Evolutionary conservation across 2,329 filamentous ascomycete genomes (phyloP).

Genomic region (Aspergillus sp.): DNA sequence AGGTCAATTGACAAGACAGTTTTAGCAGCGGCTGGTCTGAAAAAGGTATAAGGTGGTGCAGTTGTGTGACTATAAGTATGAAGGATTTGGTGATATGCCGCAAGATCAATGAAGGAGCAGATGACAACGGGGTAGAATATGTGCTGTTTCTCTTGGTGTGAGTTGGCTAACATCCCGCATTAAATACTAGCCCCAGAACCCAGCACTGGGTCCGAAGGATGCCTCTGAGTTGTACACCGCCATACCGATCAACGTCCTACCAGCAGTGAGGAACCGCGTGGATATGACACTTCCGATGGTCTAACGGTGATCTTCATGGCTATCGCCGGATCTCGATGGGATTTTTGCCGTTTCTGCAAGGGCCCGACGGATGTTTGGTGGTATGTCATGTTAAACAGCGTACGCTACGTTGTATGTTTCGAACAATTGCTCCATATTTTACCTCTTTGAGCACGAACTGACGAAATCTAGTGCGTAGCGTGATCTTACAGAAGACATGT

Average conservation of each 20-base stretch:
- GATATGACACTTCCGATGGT: conserved; percentile 15
- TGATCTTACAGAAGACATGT: not conserved
- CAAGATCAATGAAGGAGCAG: not conserved
- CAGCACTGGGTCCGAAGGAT: conserved; percentile 7
- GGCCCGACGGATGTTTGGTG: conserved; percentile 22
- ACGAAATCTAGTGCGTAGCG: not conserved
- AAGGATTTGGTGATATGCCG: too few relatives aligned
- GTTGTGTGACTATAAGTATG: not conserved
- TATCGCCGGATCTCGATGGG: conserved; percentile 15
- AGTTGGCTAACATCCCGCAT: conserved; percentile 10
- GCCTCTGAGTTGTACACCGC: conserved; percentile 23
- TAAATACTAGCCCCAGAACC: conserved; percentile 16
- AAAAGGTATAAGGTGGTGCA: not conserved
- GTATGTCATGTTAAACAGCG: conserved; percentile 20
- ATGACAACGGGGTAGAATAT: not conserved
- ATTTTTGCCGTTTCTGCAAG: conserved; percentile 22
- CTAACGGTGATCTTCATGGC: conserved; percentile 11
- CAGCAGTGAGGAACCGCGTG: conserved; percentile 21
- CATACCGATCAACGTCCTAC: conserved; percentile 17
- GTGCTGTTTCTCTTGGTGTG: not conserved
- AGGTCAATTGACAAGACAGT: not conserved
- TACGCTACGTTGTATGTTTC: conserved; percentile 10
- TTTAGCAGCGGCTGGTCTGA: not conserved
- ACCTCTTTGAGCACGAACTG: not conserved
- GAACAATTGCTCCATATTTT: not conserved